These are phyloP conservation scores for Hypoxylon sp. DNA, from an alignment of 2,329 filamentous ascomycete genomes.

Conservation along the genomic window DNA sequence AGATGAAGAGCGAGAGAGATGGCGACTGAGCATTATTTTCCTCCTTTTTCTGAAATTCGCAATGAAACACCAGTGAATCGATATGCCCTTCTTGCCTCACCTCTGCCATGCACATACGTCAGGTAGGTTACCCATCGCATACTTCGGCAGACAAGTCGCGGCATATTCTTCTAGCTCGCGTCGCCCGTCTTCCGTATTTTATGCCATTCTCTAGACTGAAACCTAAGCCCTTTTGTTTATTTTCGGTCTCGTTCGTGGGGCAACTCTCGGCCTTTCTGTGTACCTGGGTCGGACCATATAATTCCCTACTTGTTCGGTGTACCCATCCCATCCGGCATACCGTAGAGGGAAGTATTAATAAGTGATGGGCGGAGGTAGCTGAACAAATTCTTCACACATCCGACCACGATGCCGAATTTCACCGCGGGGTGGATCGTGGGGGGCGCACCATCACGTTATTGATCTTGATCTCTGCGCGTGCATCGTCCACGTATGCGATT, in stretches of 20 bases:
- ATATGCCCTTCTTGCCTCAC: too few species aligned
- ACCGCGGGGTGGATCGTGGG: background rate
- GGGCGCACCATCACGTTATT: background rate
- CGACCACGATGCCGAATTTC: background rate
- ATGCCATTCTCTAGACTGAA: background rate
- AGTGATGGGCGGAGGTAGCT: background rate
- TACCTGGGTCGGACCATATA: background rate
- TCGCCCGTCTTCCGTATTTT: background rate
- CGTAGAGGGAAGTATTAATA: background rate
- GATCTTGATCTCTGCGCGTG: background rate
- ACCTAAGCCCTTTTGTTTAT: background rate
- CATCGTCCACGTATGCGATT: background rate
- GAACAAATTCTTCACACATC: background rate
- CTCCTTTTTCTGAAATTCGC: background rate
- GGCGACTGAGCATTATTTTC: background rate
- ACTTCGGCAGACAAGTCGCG: background rate
- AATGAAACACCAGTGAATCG: slow-evolving; percentile 19
- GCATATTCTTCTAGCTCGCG: slow-evolving; percentile 8
- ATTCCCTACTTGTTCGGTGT: background rate
- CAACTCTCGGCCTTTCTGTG: background rate
- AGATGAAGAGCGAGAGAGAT: slow-evolving; percentile 11
- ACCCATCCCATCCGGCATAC: background rate
- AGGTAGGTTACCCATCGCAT: too few species aligned
- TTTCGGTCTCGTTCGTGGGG: background rate
- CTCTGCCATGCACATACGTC: too few species aligned